Conservation (phyloP, 106 monocot species). For the Phalaenopsis aphrodite region DNA sequence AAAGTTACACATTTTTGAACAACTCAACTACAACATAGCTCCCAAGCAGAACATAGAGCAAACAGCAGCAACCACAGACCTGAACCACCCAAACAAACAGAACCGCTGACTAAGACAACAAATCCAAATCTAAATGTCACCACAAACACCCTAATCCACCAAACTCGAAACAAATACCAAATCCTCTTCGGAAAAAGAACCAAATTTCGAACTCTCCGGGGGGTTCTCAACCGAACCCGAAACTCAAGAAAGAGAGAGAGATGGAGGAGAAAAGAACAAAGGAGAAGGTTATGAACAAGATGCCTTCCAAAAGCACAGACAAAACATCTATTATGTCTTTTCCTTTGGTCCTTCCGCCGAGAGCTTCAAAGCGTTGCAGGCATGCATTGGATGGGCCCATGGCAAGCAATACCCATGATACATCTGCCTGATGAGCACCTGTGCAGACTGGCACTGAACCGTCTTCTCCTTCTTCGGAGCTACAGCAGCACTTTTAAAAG, state of each 20-base stretch:
- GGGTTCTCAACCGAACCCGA: neutral
- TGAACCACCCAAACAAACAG: neutral
- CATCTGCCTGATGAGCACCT: neutral
- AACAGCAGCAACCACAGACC: neutral
- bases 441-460: neutral
- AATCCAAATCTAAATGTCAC: neutral
- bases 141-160: neutral
- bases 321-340: neutral
- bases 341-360: neutral
- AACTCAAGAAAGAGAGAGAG: neutral
- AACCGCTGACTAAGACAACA: neutral
- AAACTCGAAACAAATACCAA: neutral
- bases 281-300: neutral
- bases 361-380: neutral
- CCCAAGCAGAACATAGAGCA: neutral
- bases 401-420: neutral
- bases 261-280: constrained; percentile 1
- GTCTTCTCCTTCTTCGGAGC: too few relatives aligned
- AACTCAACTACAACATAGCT: neutral
- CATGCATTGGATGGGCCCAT: neutral
- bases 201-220: neutral
- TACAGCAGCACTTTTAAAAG: neutral
- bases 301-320: constrained; percentile 2
- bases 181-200: neutral
- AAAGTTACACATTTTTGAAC: constrained; percentile 4